Evolutionary conservation across 345 rosid species (phyloP).

Genomic region (Hirschfeldia incana): DNA sequence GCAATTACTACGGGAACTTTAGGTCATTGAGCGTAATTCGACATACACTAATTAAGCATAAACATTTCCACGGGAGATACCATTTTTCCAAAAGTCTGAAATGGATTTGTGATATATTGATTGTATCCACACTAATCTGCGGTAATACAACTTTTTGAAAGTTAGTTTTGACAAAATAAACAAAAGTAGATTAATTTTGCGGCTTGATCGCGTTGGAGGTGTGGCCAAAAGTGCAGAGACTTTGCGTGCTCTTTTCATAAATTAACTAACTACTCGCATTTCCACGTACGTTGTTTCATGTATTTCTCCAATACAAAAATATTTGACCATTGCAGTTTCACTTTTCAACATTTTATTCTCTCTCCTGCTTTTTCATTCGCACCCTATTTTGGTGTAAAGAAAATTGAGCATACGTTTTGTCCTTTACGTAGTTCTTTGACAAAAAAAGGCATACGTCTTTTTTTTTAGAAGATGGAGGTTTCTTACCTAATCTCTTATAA

Average conservation of each 20-base stretch:
- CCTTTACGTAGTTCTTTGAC: background rate
- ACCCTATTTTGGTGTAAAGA: background rate
- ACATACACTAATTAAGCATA: background rate
- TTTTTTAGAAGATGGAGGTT: background rate
- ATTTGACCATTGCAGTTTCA: constrained; percentile 28
- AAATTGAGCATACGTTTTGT: background rate
- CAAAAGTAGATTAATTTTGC: constrained; percentile 1
- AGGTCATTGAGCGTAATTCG: background rate
- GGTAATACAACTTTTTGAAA: background rate
- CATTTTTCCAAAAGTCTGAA: background rate
- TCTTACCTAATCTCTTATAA: background rate
- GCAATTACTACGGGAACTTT: too few species aligned
- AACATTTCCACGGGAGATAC: background rate
- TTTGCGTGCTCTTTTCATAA: constrained; percentile 31
- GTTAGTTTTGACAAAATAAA: background rate
- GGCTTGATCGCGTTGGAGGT: constrained; percentile 29
- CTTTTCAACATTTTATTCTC: constrained; percentile 8
- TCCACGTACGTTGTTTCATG: constrained; percentile 15
- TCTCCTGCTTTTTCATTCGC: constrained; percentile 20
- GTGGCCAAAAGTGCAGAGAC: constrained; percentile 24
- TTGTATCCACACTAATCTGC: background rate
- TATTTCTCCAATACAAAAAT: constrained; percentile 9
- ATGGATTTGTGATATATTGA: background rate
- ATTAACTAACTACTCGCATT: constrained; percentile 33
- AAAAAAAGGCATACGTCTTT: background rate